These are phyloP conservation scores for Austropuccinia psidii DNA, from an alignment of 1,284 basidiomycete genomes.

Conservation along the genomic window DNA sequence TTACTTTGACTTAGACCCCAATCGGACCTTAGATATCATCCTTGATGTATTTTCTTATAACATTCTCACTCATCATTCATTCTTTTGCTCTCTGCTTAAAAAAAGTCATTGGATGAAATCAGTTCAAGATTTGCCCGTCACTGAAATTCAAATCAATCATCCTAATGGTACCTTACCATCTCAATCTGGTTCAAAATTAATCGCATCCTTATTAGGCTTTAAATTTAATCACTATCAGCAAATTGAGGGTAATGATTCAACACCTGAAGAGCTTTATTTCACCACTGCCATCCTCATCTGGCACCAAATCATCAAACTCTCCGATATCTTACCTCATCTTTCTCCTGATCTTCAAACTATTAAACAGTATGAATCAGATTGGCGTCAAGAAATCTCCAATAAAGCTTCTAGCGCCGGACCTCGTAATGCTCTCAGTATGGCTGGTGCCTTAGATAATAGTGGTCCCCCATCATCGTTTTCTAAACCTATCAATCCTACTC, in stretches of 20 bases:
- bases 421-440: conserved; percentile 28
- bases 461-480: neutral
- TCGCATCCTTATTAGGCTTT: conserved; percentile 90
- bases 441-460: conserved; percentile 35
- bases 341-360: conserved; percentile 44
- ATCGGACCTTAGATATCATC: conserved; percentile 84
- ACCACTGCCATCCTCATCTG: conserved; percentile 80
- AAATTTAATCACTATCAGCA: conserved; percentile 88
- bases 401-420: conserved; percentile 8
- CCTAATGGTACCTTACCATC: conserved; percentile 13
- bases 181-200: conserved; percentile 55
- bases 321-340: conserved; percentile 80
- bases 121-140: conserved; percentile 18
- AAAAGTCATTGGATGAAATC: conserved; percentile 66
- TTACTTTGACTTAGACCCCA: conserved; percentile 92
- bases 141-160: neutral
- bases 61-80: conserved; percentile 73
- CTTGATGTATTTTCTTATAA: conserved; percentile 82
- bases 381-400: conserved; percentile 24
- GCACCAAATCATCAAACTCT: conserved; percentile 71
- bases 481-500: conserved; percentile 39
- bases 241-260: conserved; percentile 51
- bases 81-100: conserved; percentile 77
- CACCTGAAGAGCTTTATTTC: conserved; percentile 68
- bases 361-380: conserved; percentile 37